Conservation (phyloP, 495 filamentous ascomycete species). For the Darksidea phi region DNA sequence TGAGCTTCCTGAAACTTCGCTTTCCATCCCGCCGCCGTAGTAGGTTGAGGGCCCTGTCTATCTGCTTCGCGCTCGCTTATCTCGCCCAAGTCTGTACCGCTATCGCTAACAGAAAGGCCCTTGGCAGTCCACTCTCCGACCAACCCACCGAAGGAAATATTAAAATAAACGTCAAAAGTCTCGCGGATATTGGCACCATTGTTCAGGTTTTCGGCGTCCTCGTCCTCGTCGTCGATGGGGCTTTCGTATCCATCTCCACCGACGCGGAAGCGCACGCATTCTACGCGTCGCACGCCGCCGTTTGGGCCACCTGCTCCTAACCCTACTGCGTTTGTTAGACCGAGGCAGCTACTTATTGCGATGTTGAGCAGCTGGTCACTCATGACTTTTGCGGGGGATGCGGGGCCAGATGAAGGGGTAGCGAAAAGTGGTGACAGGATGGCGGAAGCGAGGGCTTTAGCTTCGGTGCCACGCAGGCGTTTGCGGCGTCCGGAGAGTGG, state of each 20-base stretch:
- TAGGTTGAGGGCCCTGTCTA: slow-evolving; percentile 21
- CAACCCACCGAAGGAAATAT: slow-evolving; percentile 30
- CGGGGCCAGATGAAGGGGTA: slow-evolving; percentile 18
- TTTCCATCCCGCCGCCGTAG: slow-evolving; percentile 46
- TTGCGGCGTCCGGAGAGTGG: slow-evolving; percentile 37
- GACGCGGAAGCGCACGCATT: slow-evolving; percentile 38
- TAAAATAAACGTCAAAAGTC: slow-evolving; percentile 41
- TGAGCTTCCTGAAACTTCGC: slow-evolving; percentile 41
- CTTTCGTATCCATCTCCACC: slow-evolving; percentile 44
- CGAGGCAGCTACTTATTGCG: slow-evolving; percentile 41
- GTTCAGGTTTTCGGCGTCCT: slow-evolving; percentile 12
- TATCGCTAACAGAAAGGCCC: slow-evolving; percentile 19
- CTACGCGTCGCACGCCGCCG: slow-evolving; percentile 37
- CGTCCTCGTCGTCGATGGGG: slow-evolving; percentile 40
- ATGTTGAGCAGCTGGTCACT: slow-evolving; percentile 36
- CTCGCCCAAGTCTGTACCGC: background rate
- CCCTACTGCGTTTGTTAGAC: slow-evolving; percentile 36
- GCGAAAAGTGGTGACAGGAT: slow-evolving; percentile 36
- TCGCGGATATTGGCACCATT: slow-evolving; percentile 30
- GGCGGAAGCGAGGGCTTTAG: slow-evolving; percentile 41
- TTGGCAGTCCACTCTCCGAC: slow-evolving; percentile 39
- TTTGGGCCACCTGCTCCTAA: slow-evolving; percentile 37
- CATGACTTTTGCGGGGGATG: slow-evolving; percentile 17
- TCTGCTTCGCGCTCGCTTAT: background rate
- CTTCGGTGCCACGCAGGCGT: slow-evolving; percentile 43